Evolutionary conservation across 345 rosid species (phyloP).

Genomic region (Tarenaya hassleriana): DNA sequence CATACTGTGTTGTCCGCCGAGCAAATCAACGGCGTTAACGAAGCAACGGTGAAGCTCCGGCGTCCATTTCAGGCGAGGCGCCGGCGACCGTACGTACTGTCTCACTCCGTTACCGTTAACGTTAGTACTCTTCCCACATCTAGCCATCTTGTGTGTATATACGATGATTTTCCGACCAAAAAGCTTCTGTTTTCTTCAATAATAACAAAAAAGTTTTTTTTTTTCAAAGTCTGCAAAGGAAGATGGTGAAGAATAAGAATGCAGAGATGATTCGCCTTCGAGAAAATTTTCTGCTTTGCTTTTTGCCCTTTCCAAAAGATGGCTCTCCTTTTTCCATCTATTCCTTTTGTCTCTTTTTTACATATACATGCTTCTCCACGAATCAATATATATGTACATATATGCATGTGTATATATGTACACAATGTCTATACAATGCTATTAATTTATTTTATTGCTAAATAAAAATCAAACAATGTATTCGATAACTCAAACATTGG

Average conservation of each 20-base stretch:
- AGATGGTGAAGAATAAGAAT: constrained; percentile 16
- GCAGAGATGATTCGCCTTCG: constrained; percentile 9
- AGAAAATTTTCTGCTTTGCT: constrained; percentile 22
- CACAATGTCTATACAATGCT: no score
- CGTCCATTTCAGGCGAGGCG: constrained; percentile 95
- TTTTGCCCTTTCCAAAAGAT: constrained; percentile 1
- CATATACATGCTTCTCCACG: constrained; percentile 16
- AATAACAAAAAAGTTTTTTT: neutral
- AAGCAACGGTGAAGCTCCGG: constrained; percentile 94
- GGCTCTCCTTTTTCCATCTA: constrained; percentile 12
- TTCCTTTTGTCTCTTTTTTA: constrained; percentile 24
- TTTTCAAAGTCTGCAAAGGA: neutral
- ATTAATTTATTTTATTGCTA: no score
- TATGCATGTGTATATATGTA: constrained; percentile 1
- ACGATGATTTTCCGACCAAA: neutral
- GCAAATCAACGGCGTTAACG: constrained; percentile 75
- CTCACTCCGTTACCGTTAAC: constrained; percentile 53
- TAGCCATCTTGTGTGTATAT: no score
- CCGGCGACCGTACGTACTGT: constrained; percentile 81
- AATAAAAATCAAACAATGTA: no score
- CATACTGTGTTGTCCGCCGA: constrained; percentile 92
- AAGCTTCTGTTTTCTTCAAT: constrained; percentile 2
- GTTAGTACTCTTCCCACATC: constrained; percentile 56
- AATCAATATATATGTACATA: constrained; percentile 3
- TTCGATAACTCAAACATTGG: no score